phyloP scores from a whole-genome alignment of 805 yeast species.

The Starmera quercuum region DNA sequence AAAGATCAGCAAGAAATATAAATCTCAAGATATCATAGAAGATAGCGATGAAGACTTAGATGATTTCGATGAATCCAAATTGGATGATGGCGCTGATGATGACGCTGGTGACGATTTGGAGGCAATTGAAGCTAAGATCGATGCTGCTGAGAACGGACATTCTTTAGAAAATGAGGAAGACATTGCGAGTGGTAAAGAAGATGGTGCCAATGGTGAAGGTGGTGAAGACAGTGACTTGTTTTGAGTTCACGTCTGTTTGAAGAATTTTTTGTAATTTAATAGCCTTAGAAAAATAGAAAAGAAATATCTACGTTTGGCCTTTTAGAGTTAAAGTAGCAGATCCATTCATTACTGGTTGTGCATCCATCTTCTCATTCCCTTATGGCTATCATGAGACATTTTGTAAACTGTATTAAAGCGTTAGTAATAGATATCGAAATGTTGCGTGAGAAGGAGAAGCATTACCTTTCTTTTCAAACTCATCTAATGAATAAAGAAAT shows the following conservation, averaged over 20 bases:
- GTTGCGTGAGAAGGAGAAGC: neutral
- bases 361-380: conserved; percentile 37
- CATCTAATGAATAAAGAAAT: conserved; percentile 65
- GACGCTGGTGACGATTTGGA: conserved; percentile 10
- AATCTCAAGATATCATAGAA: conserved; percentile 29
- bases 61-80: conserved; percentile 10
- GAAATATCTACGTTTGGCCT: neutral
- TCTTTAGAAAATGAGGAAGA: neutral
- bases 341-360: conserved; percentile 10
- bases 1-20: conserved; percentile 23
- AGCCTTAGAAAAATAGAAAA: neutral
- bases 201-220: conserved; percentile 13
- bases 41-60: conserved; percentile 36
- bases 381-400: conserved; percentile 42
- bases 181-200: conserved; percentile 5
- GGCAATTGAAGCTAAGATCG: conserved; percentile 14
- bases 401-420: conserved; percentile 30
- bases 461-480: conserved; percentile 51
- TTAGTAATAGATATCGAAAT: neutral
- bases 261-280: neutral
- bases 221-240: conserved; percentile 8
- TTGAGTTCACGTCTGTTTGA: neutral
- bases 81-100: conserved; percentile 9
- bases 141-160: conserved; percentile 16
- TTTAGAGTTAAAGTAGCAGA: neutral